Evolutionary conservation across 2,329 filamentous ascomycete genomes (phyloP), one percentile per base, ranked within the genome.

Genomic region (Chalaropsis thielavioides): DNA sequence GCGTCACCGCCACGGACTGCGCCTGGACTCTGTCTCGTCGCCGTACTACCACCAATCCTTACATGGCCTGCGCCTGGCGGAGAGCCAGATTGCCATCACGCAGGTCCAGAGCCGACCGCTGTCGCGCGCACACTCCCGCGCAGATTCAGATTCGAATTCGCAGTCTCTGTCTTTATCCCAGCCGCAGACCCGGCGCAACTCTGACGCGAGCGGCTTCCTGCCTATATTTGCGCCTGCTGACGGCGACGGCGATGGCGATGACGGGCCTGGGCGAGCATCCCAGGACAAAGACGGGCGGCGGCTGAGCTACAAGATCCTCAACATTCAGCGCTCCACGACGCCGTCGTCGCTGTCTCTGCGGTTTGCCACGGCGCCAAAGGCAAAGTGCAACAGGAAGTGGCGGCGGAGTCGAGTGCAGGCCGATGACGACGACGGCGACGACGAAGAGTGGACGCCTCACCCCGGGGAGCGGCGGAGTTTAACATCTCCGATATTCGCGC

Each of bases 221-320:
- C 65, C 65, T 3, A 67, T 67, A 35, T 67, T 67, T 64, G 65
- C 58, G 31, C 65, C 40, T 19, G 59, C 60, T 10, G 65, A 64
- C 22, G 54, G 62, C 5, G 43, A 46, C 15, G 58, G 27, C 17
- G 65, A 64, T 49, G 40, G 31, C 24, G 65, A 66, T 40, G 54
- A 22, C 13, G 44, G 17, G 11, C 46, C 46, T 15, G 46, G 46
- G 13, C 46, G 46, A 24, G 46, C 3, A 11, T 51, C 49, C 22
- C 22, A 35, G 10, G 64, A 65, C 60, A 51, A 58, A 19, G 62
- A 62, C n/a, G 62, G 65, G 7, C 62, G 62, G 11, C 44, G 65
- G 41, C 62, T 61, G n/a, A 67, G 65, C 24, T 67, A 67, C 31
- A 67, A 64, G 59, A 64, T 67, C 41, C 10, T 67, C 10, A 40